Conservation (phyloP, 352 stramenopile species). For the Elongisporangium senticosum region DNA sequence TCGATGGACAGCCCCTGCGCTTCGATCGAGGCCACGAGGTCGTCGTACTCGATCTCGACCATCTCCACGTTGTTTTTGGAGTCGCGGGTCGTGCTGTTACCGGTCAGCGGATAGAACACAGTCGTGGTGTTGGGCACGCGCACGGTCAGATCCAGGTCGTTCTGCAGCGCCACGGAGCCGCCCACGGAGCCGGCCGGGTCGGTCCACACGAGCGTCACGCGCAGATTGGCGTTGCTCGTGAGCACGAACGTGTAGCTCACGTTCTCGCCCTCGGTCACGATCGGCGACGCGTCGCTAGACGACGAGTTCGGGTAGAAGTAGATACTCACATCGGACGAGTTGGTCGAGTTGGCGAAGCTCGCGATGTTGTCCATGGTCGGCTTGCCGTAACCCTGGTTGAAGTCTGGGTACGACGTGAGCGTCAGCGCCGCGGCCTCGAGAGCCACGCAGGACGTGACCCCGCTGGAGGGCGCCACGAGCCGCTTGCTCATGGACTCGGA, state of each 20-base stretch:
- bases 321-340: constrained; percentile 13
- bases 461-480: constrained; percentile 28
- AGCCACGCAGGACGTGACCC: constrained; percentile 49
- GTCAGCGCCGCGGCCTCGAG: constrained; percentile 25
- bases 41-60: constrained; percentile 59
- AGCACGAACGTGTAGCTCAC: constrained; percentile 57
- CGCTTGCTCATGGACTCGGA: constrained; percentile 51
- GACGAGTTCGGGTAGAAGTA: constrained; percentile 55
- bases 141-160: constrained; percentile 67
- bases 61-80: constrained; percentile 77
- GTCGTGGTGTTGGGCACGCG: constrained; percentile 39
- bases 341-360: constrained; percentile 20
- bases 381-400: constrained; percentile 75
- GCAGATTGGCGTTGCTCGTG: constrained; percentile 41
- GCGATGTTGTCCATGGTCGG: constrained; percentile 57
- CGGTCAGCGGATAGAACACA: constrained; percentile 54
- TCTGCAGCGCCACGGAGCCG: constrained; percentile 48
- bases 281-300: constrained; percentile 35
- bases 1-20: constrained; percentile 18
- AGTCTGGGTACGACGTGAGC: constrained; percentile 48
- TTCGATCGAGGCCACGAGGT: constrained; percentile 24
- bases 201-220: constrained; percentile 68
- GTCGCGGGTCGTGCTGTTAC: constrained; percentile 46
- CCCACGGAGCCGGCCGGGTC: constrained; percentile 55
- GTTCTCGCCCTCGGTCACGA: constrained; percentile 38